phyloP scores from a whole-genome alignment of 305 asterid species.

The Fraxinus platypoda region DNA sequence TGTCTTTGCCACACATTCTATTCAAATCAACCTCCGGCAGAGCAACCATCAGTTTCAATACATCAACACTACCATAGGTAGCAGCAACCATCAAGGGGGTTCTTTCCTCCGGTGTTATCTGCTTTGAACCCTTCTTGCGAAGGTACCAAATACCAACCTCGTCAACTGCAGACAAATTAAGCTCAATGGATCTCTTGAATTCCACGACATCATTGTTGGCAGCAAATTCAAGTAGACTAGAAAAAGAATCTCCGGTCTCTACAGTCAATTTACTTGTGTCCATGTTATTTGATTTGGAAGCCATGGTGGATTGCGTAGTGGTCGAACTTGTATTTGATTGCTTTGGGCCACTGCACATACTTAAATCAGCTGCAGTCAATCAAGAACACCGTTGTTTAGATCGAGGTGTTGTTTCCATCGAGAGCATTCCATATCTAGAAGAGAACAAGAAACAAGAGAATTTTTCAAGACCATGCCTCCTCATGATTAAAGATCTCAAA shows the following conservation, averaged over 20 bases:
- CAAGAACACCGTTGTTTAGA: not conserved
- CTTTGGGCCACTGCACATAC: conserved; percentile 50
- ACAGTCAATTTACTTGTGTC: conserved; percentile 32
- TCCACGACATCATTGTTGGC: conserved; percentile 55
- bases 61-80: conserved; percentile 58
- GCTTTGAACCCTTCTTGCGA: conserved; percentile 51
- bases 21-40: conserved; percentile 58
- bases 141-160: conserved; percentile 61
- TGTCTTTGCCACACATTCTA: conserved; percentile 50
- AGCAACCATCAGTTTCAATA: conserved; percentile 49
- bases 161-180: conserved; percentile 44
- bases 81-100: conserved; percentile 81
- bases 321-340: conserved; percentile 34
- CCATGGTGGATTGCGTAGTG: conserved; percentile 16
- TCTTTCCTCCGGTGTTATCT: conserved; percentile 47
- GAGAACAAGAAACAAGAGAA: not conserved
- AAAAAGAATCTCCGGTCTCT: conserved; percentile 40
- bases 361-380: conserved; percentile 42
- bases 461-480: not conserved
- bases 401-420: not conserved
- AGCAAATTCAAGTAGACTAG: conserved; percentile 61
- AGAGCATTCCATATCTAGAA: not conserved
- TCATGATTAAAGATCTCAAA: not conserved
- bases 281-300: conserved; percentile 22
- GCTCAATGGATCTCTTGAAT: conserved; percentile 50